Conservation (phyloP, 345 rosid species). For the Draba incana region DNA sequence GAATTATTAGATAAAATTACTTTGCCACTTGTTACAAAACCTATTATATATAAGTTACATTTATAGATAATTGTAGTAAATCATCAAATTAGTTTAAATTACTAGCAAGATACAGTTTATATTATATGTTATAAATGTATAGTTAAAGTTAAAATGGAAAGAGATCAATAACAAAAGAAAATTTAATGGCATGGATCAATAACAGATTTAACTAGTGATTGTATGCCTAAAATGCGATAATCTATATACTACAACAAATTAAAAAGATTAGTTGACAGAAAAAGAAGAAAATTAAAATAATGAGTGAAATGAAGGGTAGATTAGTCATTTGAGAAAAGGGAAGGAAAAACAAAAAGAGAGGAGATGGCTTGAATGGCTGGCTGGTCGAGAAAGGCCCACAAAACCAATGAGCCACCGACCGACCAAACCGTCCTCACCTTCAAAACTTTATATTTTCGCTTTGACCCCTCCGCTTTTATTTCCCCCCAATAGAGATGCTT, state of each 20-base stretch:
- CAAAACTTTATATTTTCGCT: slow-evolving; percentile 16
- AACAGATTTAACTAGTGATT: not conserved
- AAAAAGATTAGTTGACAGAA: not conserved
- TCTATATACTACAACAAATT: no score
- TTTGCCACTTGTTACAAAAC: not conserved
- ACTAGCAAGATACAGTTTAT: not conserved
- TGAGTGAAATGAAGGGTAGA: slow-evolving; percentile 20
- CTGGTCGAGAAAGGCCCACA: slow-evolving; percentile 48
- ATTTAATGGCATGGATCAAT: not conserved
- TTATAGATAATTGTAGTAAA: no score
- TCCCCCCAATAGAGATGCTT: slow-evolving; percentile 17
- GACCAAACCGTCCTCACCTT: slow-evolving; percentile 73
- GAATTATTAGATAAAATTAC: not conserved
- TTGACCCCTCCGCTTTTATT: slow-evolving; percentile 41
- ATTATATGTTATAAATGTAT: not conserved
- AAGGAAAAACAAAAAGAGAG: slow-evolving; percentile 36
- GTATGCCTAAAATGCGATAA: not conserved
- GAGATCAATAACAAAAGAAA: not conserved
- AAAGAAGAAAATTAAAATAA: not conserved
- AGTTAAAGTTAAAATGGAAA: not conserved
- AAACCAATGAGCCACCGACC: slow-evolving; percentile 52
- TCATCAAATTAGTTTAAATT: not conserved
- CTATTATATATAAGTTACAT: not conserved
- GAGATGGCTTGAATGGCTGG: slow-evolving; percentile 32
- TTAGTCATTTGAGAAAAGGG: slow-evolving; percentile 35